Evolutionary conservation across 2,329 filamentous ascomycete genomes (phyloP).

Genomic region (Ceratocystis lukuohia): DNA sequence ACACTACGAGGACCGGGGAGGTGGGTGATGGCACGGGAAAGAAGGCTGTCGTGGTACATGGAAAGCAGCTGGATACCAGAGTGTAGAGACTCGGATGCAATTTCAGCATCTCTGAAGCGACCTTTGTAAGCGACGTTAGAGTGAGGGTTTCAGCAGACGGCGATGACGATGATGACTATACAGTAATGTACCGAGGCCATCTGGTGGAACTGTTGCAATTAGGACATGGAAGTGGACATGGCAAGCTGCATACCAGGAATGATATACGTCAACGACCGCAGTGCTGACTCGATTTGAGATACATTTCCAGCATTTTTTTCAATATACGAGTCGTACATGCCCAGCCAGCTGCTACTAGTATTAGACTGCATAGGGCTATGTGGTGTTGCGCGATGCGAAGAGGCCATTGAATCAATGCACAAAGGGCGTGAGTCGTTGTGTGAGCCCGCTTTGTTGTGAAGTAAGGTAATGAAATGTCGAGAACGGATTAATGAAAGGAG

Average conservation of each 20-base stretch:
- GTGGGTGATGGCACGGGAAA: conserved; percentile 51
- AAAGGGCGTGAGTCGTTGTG: neutral
- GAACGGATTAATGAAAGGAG: neutral
- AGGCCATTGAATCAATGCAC: neutral
- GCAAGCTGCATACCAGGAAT: conserved; percentile 53
- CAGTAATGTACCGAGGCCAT: neutral
- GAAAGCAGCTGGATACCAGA: conserved; percentile 81
- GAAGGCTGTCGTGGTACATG: conserved; percentile 80
- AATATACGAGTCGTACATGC: conserved; percentile 78
- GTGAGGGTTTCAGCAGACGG: neutral
- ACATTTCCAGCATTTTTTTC: conserved; percentile 88
- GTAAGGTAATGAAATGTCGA: neutral
- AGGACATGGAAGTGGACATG: neutral
- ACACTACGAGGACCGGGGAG: conserved; percentile 22
- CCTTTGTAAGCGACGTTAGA: conserved; percentile 32
- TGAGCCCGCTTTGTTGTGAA: neutral
- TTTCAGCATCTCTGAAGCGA: conserved; percentile 80
- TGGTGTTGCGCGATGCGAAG: neutral
- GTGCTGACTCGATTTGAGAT: conserved; percentile 83
- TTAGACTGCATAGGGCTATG: neutral
- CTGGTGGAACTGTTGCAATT: conserved; percentile 20
- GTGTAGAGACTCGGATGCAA: conserved; percentile 85
- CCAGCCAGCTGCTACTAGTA: conserved; percentile 37
- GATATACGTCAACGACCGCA: conserved; percentile 89
- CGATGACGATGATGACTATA: neutral